These are phyloP conservation scores for Pyracantha coccinea DNA, from an alignment of 331 rosid genomes.

Conservation along the genomic window DNA sequence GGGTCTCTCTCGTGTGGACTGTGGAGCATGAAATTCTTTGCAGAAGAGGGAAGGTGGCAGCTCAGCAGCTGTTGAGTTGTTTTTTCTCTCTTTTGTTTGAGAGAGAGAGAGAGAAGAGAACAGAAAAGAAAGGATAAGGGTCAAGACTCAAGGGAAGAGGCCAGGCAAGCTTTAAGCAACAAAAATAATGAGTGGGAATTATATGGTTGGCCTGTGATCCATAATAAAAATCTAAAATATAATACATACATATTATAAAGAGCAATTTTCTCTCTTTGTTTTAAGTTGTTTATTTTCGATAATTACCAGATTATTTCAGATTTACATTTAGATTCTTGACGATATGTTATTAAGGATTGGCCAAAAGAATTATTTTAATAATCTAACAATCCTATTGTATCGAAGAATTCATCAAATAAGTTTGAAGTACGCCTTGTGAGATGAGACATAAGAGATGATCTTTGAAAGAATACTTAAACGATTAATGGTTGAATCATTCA, in stretches of 20 bases:
- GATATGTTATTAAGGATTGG: neutral
- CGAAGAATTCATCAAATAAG: neutral
- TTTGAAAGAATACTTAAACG: no score
- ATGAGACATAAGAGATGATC: no score
- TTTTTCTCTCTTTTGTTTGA: conserved; percentile 12
- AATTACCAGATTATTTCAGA: neutral
- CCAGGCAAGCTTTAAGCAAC: conserved; percentile 96
- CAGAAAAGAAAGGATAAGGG: conserved; percentile 37
- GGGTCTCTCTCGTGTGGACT: conserved; percentile 59
- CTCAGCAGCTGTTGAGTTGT: conserved; percentile 55
- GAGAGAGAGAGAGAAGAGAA: conserved; percentile 17
- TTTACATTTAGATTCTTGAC: neutral
- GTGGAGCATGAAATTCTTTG: conserved; percentile 75
- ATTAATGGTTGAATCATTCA: no score
- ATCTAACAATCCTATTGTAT: neutral
- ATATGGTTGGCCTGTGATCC: conserved; percentile 21
- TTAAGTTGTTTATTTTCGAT: neutral
- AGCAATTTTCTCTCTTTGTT: neutral
- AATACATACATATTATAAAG: no score
- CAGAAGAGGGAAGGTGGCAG: conserved; percentile 43
- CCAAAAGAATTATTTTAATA: neutral
- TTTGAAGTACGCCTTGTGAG: no score
- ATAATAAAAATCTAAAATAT: conserved; percentile 11
- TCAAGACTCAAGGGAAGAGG: conserved; percentile 44
- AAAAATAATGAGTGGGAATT: conserved; percentile 84